Percentiles rank a stretch among this genome's conserved stretches.
These are phyloP conservation scores for Alectoria sarmentosa DNA, from an alignment of 495 filamentous ascomycete genomes.

Conservation along the genomic window DNA sequence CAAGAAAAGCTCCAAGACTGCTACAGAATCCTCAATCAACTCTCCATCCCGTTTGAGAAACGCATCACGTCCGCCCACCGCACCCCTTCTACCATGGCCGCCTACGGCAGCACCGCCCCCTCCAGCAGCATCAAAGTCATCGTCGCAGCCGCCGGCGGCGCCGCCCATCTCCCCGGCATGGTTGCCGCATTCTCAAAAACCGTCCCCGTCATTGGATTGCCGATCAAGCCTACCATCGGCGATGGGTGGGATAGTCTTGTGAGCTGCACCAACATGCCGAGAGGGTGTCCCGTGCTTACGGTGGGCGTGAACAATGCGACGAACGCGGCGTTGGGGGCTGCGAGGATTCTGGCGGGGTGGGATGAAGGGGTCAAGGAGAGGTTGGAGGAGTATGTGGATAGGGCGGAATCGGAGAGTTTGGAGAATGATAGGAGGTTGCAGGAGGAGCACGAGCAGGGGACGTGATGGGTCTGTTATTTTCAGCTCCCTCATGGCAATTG, in stretches of 20 bases:
- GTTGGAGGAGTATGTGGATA: slow-evolving; percentile 22
- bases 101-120: slow-evolving; percentile 63
- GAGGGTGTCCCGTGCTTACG: slow-evolving; percentile 76
- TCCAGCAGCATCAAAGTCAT: slow-evolving; percentile 74
- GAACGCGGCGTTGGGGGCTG: slow-evolving; percentile 84
- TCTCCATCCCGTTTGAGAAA: slow-evolving; percentile 66
- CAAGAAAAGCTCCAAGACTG: slow-evolving; percentile 70
- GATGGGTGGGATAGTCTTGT: slow-evolving; percentile 87
- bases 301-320: slow-evolving; percentile 92
- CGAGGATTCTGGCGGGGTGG: slow-evolving; percentile 68
- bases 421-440: slow-evolving; percentile 12
- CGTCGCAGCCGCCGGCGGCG: slow-evolving; percentile 91
- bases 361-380: slow-evolving; percentile 33
- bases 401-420: slow-evolving; percentile 9
- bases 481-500: background rate
- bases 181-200: slow-evolving; percentile 66
- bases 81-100: slow-evolving; percentile 77
- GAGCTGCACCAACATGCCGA: slow-evolving; percentile 93
- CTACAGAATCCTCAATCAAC: slow-evolving; percentile 65
- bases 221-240: slow-evolving; percentile 77
- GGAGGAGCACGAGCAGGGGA: background rate
- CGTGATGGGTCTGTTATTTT: background rate
- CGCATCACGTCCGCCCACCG: slow-evolving; percentile 93
- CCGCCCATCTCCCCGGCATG: slow-evolving; percentile 93
- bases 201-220: slow-evolving; percentile 88